phyloP scores from a whole-genome alignment of 257 asterid genomes.

The Lycium barbarum region DNA sequence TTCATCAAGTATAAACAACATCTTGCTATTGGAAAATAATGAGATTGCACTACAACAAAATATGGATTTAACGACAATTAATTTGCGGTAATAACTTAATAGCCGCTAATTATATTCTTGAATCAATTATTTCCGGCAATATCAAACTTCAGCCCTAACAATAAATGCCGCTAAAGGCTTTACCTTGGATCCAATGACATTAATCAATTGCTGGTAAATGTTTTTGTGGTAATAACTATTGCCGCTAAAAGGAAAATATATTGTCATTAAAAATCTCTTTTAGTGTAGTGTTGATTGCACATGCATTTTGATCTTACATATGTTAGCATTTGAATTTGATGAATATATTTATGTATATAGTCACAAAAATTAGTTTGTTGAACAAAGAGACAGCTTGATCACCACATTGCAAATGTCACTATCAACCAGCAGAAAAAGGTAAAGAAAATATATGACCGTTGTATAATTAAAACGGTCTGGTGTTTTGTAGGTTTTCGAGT shows the following conservation, averaged over 20 bases:
- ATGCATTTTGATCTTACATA: neutral
- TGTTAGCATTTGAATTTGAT: neutral
- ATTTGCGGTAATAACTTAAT: too few relatives aligned
- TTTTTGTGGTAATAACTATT: too few relatives aligned
- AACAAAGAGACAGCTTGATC: neutral
- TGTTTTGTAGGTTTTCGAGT: slow-evolving; percentile 72
- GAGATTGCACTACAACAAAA: neutral
- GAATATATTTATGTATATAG: neutral
- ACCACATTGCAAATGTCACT: neutral
- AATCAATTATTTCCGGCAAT: too few relatives aligned
- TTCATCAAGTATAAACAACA: neutral
- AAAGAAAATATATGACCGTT: slow-evolving; percentile 32
- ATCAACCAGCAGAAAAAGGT: slow-evolving; percentile 13
- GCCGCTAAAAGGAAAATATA: too few relatives aligned
- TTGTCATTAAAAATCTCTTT: too few relatives aligned
- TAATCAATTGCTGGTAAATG: too few relatives aligned
- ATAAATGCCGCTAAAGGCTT: too few relatives aligned
- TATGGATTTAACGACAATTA: too few relatives aligned
- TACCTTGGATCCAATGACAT: too few relatives aligned
- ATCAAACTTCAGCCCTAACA: too few relatives aligned
- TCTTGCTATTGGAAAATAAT: neutral
- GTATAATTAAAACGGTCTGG: slow-evolving; percentile 26
- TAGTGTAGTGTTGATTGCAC: neutral
- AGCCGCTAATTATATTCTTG: too few relatives aligned
- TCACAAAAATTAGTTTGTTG: neutral